Evolutionary conservation across 768 basidiomycete genomes (phyloP), one percentile per base, ranked within the genome.

Genomic region (Lactifluus rugatus): DNA sequence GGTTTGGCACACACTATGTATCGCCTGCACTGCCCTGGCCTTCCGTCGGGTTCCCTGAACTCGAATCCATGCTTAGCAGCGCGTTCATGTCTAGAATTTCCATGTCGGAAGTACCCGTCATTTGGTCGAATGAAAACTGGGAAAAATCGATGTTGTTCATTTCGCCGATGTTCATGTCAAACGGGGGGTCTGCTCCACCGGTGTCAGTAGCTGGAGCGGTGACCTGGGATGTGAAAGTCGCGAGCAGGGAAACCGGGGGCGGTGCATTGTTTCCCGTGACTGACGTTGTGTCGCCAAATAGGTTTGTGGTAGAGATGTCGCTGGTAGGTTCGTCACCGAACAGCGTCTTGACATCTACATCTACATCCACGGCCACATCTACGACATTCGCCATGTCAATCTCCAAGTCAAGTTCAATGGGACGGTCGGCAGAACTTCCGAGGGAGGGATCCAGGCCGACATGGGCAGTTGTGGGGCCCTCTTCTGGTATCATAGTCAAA

Each of bases 381-480:
- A 75, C 67, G 42, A n/a, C n/a, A n/a, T 66, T 67, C 39, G 73
- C 61, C 75, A 83, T 83, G 66, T 83, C 81, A 25, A 62, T 62
- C 51, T 89, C 87, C 54, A 90, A 65, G 67, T 90, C 87, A 25
- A 90, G 76, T 66, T 89, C 88, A 56, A 90, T 89, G 19, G 89
- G 87, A 68, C 87, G 86, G 67, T 91, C 88, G 0, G 81, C 85
- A 6, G 84, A 85, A 66, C 72, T 83, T 14, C 88, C 85, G 16
- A 77, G 66, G 31, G 66, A 57, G 9, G 72, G 39, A 60, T 76
- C 71, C 31, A 76, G 53, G 42, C 68, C 44, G 48, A 73, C 67
- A 53, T 76, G 70, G 51, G 72, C 59, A 50, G 66, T 64, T 14
- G 60, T 54, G 2, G 63, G 16, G 50, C 70, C 67, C 17, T 61